phyloP scores from a whole-genome alignment of 345 rosid species.

The Chamaenerion angustifolium region DNA sequence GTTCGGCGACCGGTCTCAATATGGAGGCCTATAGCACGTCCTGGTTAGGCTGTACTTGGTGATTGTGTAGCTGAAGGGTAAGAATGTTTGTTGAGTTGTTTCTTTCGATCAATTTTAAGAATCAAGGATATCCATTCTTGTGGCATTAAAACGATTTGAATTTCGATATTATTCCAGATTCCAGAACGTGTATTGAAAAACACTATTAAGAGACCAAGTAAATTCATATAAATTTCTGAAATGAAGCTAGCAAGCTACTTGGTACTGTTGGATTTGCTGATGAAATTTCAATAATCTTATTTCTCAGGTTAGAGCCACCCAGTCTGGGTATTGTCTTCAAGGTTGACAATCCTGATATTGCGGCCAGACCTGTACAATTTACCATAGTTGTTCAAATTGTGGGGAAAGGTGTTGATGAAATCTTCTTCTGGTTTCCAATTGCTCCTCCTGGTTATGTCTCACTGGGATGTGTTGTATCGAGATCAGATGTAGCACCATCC shows the following conservation, averaged over 20 bases:
- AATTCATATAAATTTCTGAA: not conserved
- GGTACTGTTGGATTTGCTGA: not conserved
- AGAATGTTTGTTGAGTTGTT: slow-evolving; percentile 13
- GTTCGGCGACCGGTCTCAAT: slow-evolving; percentile 75
- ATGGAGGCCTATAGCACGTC: slow-evolving; percentile 79
- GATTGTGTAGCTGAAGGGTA: slow-evolving; percentile 97
- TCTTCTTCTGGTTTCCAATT: slow-evolving; percentile 90
- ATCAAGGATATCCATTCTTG: not conserved
- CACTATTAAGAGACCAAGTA: too few species aligned
- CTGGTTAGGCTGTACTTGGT: slow-evolving; percentile 69
- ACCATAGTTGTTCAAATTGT: slow-evolving; percentile 68
- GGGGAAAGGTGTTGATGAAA: slow-evolving; percentile 85
- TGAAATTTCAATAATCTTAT: slow-evolving; percentile 9
- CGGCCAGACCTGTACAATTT: slow-evolving; percentile 86
- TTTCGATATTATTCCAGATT: too few species aligned
- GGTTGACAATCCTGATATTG: slow-evolving; percentile 57
- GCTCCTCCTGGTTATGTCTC: slow-evolving; percentile 95
- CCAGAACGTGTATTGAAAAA: too few species aligned
- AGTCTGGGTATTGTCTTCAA: slow-evolving; percentile 70
- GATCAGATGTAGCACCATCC: slow-evolving; percentile 57
- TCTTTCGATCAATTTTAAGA: not conserved
- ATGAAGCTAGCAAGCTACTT: slow-evolving; percentile 8
- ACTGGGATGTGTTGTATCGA: slow-evolving; percentile 76
- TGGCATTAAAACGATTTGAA: too few species aligned
- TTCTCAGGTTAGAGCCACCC: slow-evolving; percentile 84